Conservation (phyloP, 768 basidiomycete genomes). For the Phylloporus arenicola region DNA sequence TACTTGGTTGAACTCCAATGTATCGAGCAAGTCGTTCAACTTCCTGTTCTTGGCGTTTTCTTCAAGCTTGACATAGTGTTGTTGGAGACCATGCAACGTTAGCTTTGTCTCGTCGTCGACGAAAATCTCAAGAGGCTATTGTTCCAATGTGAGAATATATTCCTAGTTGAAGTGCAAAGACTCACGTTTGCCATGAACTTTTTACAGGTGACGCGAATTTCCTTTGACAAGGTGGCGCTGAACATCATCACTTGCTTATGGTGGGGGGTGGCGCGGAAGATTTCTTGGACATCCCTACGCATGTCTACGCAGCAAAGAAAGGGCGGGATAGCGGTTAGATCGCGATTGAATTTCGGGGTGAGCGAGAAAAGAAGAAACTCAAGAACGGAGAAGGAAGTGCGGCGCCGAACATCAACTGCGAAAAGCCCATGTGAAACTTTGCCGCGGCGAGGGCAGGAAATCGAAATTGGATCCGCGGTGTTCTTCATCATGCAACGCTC, state of each 20-base stretch:
- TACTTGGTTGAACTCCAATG: slow-evolving; percentile 97
- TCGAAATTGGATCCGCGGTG: slow-evolving; percentile 31
- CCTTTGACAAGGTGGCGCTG: slow-evolving; percentile 95
- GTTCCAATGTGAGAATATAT: neutral
- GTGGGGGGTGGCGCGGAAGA: slow-evolving; percentile 97
- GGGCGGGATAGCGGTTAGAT: slow-evolving; percentile 63
- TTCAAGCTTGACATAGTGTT: slow-evolving; percentile 96
- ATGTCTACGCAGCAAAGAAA: slow-evolving; percentile 73
- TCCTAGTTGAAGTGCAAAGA: slow-evolving; percentile 4
- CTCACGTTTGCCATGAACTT: slow-evolving; percentile 99
- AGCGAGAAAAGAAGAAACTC: slow-evolving; percentile 49
- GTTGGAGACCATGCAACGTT: slow-evolving; percentile 95
- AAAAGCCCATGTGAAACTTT: slow-evolving; percentile 15
- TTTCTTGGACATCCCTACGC: slow-evolving; percentile 99
- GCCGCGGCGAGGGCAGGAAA: slow-evolving; percentile 30
- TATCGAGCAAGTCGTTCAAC: slow-evolving; percentile 91
- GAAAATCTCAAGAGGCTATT: slow-evolving; percentile 95
- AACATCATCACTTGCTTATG: slow-evolving; percentile 99
- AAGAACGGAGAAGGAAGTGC: slow-evolving; percentile 29
- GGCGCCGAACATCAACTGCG: slow-evolving; percentile 11
- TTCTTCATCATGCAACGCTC: slow-evolving; percentile 32
- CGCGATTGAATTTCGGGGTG: slow-evolving; percentile 45
- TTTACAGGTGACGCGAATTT: slow-evolving; percentile 96
- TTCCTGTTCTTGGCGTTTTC: slow-evolving; percentile 96
- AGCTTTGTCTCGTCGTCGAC: slow-evolving; percentile 99